Evolutionary conservation across 495 filamentous ascomycete genomes (phyloP).

Genomic region (Oleoguttula mirabilis): DNA sequence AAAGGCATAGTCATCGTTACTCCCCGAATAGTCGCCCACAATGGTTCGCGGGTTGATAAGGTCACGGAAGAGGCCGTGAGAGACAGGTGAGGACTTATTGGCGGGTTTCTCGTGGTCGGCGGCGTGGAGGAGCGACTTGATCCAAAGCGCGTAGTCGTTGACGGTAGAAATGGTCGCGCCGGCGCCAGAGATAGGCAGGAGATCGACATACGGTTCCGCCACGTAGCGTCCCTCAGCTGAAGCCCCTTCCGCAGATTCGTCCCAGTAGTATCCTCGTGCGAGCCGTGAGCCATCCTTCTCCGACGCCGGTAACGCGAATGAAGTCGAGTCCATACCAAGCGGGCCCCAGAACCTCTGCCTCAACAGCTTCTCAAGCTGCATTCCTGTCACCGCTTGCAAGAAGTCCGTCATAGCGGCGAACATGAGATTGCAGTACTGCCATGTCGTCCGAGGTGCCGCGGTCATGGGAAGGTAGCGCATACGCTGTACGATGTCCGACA

Average conservation of each 20-base stretch:
- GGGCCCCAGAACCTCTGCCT: neutral
- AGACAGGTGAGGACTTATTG: neutral
- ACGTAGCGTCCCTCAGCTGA: conserved; percentile 6
- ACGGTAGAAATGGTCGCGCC: conserved; percentile 41
- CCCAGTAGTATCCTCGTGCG: conserved; percentile 3
- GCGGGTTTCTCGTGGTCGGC: neutral
- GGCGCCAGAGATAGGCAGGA: conserved; percentile 34
- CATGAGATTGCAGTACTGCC: conserved; percentile 4
- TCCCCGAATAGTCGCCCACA: neutral
- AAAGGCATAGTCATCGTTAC: neutral
- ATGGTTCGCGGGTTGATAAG: neutral
- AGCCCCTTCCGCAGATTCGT: neutral
- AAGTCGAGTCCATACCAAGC: neutral
- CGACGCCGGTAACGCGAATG: neutral
- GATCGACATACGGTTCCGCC: conserved; percentile 20
- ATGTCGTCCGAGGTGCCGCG: neutral
- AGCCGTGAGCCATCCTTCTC: neutral
- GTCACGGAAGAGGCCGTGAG: neutral
- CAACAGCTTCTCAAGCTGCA: neutral
- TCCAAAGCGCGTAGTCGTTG: conserved; percentile 41
- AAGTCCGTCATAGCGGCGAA: neutral
- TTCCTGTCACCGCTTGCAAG: neutral
- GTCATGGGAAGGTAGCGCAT: conserved; percentile 1
- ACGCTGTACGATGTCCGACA: neutral
- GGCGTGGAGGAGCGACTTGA: conserved; percentile 11